Percentiles rank a stretch among this genome's conserved stretches.
These are phyloP conservation scores for Aspergillus ochraceus DNA, from an alignment of 2,329 filamentous ascomycete genomes.

Conservation along the genomic window DNA sequence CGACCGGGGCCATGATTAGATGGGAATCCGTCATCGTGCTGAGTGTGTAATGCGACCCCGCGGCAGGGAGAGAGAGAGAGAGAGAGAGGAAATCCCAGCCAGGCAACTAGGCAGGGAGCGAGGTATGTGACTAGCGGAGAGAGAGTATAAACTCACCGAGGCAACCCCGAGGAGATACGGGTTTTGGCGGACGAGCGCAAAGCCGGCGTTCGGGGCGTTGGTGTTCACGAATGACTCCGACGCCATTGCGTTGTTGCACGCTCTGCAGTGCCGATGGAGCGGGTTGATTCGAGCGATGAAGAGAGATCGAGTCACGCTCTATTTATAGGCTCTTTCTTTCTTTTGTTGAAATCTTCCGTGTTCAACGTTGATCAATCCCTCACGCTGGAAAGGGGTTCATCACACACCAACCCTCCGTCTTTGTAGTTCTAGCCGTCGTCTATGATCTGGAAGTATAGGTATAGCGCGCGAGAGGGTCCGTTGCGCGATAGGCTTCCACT, in stretches of 20 bases:
- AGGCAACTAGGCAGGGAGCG: neutral
- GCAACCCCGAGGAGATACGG: conserved; percentile 49
- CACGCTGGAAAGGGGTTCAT: neutral
- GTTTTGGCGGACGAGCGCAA: conserved; percentile 37
- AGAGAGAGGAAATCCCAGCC: no score
- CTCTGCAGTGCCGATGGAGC: neutral
- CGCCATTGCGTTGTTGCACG: neutral
- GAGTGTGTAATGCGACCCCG: no score
- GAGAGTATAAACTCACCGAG: conserved; percentile 29
- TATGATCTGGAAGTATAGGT: neutral
- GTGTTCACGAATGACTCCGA: conserved; percentile 22
- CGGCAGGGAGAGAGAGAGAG: neutral
- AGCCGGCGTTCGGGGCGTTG: conserved; percentile 21
- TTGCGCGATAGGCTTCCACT: no score
- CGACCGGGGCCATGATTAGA: neutral
- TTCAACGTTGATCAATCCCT: neutral
- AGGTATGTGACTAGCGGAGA: neutral
- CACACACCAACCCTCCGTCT: neutral
- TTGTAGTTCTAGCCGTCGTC: neutral
- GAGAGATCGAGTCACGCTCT: neutral
- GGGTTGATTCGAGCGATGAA: neutral
- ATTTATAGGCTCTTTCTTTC: neutral
- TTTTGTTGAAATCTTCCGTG: neutral
- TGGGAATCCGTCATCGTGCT: neutral
- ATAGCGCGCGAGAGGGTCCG: neutral